phyloP scores from a whole-genome alignment of 164 flowering plant genomes.

The Piper longum region DNA sequence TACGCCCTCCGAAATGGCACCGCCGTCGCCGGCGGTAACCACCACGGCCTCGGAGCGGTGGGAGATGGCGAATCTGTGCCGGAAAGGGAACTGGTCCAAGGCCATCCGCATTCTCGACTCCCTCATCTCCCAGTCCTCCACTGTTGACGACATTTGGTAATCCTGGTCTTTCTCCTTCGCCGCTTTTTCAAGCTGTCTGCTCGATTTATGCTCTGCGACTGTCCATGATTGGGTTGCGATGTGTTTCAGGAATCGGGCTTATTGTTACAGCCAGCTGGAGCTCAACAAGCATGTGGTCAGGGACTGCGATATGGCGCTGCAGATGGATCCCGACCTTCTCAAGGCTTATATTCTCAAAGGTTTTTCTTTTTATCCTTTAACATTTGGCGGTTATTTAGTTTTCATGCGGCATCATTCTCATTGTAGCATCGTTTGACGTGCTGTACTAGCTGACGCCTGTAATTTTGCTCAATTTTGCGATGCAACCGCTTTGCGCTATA shows the following conservation, averaged over 20 bases:
- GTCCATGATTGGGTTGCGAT: neutral
- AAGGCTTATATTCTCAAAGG: constrained; percentile 93
- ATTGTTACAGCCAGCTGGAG: constrained; percentile 92
- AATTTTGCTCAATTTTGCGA: too few species aligned
- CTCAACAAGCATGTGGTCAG: constrained; percentile 84
- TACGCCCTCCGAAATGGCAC: neutral
- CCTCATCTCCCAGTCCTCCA: constrained; percentile 50
- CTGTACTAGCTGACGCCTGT: too few species aligned
- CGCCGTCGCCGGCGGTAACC: neutral
- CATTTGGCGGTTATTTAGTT: too few species aligned
- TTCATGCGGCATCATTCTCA: too few species aligned
- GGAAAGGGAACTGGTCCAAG: constrained; percentile 80
- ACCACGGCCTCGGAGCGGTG: constrained; percentile 40
- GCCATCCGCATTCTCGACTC: constrained; percentile 97
- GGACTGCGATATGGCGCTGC: constrained; percentile 83
- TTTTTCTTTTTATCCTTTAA: constrained; percentile 4
- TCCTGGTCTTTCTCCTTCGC: neutral
- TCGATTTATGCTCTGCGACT: neutral
- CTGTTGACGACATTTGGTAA: constrained; percentile 84
- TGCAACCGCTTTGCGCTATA: too few species aligned
- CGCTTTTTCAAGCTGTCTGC: neutral
- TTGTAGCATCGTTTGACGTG: too few species aligned
- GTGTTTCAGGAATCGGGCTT: constrained; percentile 82
- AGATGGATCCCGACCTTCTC: constrained; percentile 57
- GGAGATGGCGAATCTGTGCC: constrained; percentile 65